phyloP scores from a whole-genome alignment of 2,329 filamentous ascomycete genomes.

The Aureobasidium mangrovei region DNA sequence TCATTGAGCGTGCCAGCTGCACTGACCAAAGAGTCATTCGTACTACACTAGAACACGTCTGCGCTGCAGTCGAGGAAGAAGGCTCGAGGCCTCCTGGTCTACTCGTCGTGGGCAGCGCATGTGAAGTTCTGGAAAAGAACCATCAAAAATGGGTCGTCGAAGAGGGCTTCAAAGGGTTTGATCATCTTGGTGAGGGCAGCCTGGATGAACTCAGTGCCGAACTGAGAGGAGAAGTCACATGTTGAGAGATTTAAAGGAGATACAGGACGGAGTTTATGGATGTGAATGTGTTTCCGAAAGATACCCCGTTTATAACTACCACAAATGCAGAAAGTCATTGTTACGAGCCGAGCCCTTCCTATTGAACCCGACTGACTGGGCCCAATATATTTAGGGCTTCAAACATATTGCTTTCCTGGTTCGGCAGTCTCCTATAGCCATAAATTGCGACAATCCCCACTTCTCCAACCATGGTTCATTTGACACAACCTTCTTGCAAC shows the following conservation, averaged over 20 bases:
- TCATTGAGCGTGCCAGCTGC: slow-evolving; percentile 88
- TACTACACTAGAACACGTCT: slow-evolving; percentile 72
- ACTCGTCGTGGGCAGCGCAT: slow-evolving; percentile 75
- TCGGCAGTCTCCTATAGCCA: too few relatives aligned
- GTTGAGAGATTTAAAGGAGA: neutral
- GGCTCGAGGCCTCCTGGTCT: slow-evolving; percentile 84
- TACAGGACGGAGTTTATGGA: too few relatives aligned
- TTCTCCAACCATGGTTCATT: too few relatives aligned
- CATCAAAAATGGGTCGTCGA: slow-evolving; percentile 72
- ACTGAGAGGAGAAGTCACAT: neutral
- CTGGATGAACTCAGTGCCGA: slow-evolving; percentile 25
- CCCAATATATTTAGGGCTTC: too few relatives aligned
- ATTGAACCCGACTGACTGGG: too few relatives aligned
- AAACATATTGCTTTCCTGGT: too few relatives aligned
- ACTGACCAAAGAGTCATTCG: slow-evolving; percentile 89
- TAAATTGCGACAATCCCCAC: too few relatives aligned
- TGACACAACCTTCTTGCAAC: too few relatives aligned
- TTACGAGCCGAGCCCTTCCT: too few relatives aligned
- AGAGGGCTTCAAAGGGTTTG: slow-evolving; percentile 72
- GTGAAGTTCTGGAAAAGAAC: slow-evolving; percentile 61
- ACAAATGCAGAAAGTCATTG: too few relatives aligned
- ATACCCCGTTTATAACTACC: too few relatives aligned
- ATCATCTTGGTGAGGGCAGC: slow-evolving; percentile 33
- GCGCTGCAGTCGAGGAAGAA: slow-evolving; percentile 74
- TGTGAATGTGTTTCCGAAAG: too few relatives aligned